Base-by-base conservation (phyloP, 768 basidiomycete species). In the Strobilomyces echinocephalus region DNA sequence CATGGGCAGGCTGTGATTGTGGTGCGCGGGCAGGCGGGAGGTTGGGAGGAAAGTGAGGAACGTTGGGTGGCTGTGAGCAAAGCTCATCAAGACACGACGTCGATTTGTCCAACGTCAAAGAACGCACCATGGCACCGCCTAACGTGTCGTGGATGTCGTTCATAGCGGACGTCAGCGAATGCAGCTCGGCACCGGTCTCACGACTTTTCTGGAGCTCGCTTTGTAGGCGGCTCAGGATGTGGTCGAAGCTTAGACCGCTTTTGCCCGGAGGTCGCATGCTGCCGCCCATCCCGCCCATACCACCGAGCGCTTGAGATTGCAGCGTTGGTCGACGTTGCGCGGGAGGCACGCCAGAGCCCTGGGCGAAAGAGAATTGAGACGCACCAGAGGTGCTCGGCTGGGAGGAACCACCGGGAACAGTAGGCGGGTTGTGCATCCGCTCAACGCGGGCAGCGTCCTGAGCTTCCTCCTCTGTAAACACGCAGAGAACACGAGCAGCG, bases 151-250 rank as follows among this genome's bases (percentile, higher is more conserved):
- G 87, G 41, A 97, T 90, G n/a, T 97, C 93, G 39, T 76, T 81
- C 82, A 99, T 91, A 5, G 88, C 79, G 12, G 80, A 80, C 15
- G 81, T 86, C 31, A 97, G 73, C 1, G 81, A 81, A 56, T 85
- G 82, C 4, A 99, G 75, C 64, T 98, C 95, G 1, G 85, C 77
- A 14, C 91, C 91, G 0, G 95, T 97, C 65, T 98, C 95, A 16
- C 91, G 83, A 63, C 91, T 93, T 73, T 95, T 97, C 72, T 89
- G 87, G n/a, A 98, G 82, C 67, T 98, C 95, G 58, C 85, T 84
- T 67, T 97, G 95, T 3, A 98, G 75, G 34, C 91, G 82, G 52
- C 79, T 88, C 42, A 97, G 73, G 49, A 97, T 92, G 61, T 94
- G 90, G 62, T 97, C 95, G 65, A 98, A 95, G 8, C 85, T 89